A percentile compares a stretch with the other conserved stretches of the same genome.
These are phyloP conservation scores for Trypanosoma cruzi DNA, from an alignment of 208 protist species.

Conservation along the genomic window DNA sequence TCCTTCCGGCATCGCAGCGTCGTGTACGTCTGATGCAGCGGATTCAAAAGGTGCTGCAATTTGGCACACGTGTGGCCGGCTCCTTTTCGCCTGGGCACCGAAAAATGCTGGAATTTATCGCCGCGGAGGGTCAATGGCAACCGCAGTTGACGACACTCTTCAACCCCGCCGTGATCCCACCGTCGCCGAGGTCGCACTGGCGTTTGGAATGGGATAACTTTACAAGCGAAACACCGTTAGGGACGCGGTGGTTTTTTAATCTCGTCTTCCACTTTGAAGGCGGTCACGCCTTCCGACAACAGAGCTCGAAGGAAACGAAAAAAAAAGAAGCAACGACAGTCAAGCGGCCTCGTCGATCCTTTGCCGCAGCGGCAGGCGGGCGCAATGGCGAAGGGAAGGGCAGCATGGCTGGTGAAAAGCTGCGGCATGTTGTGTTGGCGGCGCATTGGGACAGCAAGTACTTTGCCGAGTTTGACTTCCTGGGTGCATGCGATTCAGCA, in stretches of 20 bases:
- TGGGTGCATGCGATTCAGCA: conserved; percentile 91
- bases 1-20: conserved; percentile 46
- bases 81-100: conserved; percentile 22
- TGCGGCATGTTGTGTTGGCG: conserved; percentile 70
- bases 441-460: conserved; percentile 93
- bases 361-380: conserved; percentile 1
- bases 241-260: conserved; percentile 39
- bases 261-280: conserved; percentile 61
- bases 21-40: conserved; percentile 25
- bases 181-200: conserved; percentile 25
- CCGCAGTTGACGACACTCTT: conserved; percentile 13
- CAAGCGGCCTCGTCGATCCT: conserved; percentile 5
- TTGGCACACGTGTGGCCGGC: conserved; percentile 52
- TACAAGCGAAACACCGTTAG: conserved; percentile 36
- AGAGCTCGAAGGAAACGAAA: neutral
- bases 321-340: neutral
- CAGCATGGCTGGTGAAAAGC: conserved; percentile 24
- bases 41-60: conserved; percentile 41
- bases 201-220: conserved; percentile 67
- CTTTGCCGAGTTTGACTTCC: conserved; percentile 47
- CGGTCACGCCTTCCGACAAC: conserved; percentile 22
- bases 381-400: neutral
- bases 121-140: conserved; percentile 1
- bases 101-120: conserved; percentile 10
- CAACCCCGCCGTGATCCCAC: neutral